A percentile compares a stretch with the other conserved stretches of the same genome.
These are phyloP conservation scores for sunflower (Helianthus annuus) DNA, from an alignment of 129 eudicot genomes.

Conservation along the genomic window DNA sequence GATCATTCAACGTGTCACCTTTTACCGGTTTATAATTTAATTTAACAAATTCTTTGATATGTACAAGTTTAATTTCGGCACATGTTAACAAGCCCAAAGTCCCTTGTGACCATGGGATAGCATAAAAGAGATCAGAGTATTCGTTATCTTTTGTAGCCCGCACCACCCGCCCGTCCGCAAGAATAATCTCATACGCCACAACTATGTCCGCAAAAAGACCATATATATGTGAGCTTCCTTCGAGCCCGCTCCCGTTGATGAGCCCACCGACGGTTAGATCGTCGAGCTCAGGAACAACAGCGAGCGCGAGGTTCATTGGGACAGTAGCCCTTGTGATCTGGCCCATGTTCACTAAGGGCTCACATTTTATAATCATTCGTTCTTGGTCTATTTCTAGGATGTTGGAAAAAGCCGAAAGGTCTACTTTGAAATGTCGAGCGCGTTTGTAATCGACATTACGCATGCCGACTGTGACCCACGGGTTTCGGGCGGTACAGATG, in stretches of 20 bases:
- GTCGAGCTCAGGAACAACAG: slow-evolving; percentile 90
- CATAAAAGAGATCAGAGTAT: slow-evolving; percentile 73
- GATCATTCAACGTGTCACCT: slow-evolving; percentile 51
- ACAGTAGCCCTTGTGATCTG: slow-evolving; percentile 73
- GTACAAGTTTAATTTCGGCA: slow-evolving; percentile 81
- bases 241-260: slow-evolving; percentile 84
- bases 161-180: slow-evolving; percentile 68
- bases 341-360: slow-evolving; percentile 89
- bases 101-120: slow-evolving; percentile 96
- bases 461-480: slow-evolving; percentile 90
- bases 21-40: slow-evolving; percentile 66
- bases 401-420: slow-evolving; percentile 73
- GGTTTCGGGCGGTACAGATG: slow-evolving; percentile 83
- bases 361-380: slow-evolving; percentile 68
- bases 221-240: slow-evolving; percentile 86
- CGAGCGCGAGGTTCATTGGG: slow-evolving; percentile 81
- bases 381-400: slow-evolving; percentile 62
- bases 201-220: slow-evolving; percentile 85
- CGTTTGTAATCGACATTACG: slow-evolving; percentile 88
- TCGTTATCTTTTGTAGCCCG: slow-evolving; percentile 91
- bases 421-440: slow-evolving; percentile 77
- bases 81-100: slow-evolving; percentile 77
- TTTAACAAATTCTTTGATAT: slow-evolving; percentile 70
- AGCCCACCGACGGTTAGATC: slow-evolving; percentile 87
- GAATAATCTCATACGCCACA: slow-evolving; percentile 75